A percentile compares a stretch with the other conserved stretches of the same genome.
Conservation (phyloP, 2,329 filamentous ascomycete species). For the Ceratocystis variospora region DNA sequence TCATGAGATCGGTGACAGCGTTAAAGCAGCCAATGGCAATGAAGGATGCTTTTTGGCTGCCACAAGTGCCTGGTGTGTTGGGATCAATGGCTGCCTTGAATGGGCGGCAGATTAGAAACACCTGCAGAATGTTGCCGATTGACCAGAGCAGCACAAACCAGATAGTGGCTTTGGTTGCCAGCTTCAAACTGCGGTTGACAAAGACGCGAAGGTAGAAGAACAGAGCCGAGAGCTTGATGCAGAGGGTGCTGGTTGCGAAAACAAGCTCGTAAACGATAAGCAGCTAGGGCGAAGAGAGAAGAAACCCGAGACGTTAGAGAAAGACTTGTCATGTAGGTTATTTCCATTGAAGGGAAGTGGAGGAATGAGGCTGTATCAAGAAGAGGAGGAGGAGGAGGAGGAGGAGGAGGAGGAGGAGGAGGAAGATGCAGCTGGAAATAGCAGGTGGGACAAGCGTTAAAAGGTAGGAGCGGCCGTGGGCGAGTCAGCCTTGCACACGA, state of each 20-base stretch:
- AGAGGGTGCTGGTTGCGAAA: constrained; percentile 25
- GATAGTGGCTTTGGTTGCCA: constrained; percentile 24
- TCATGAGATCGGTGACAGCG: constrained; percentile 29
- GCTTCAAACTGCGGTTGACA: constrained; percentile 25
- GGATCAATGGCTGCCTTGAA: constrained; percentile 23
- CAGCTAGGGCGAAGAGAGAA: constrained; percentile 24
- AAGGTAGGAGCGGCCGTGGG: neutral
- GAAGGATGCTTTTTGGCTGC: constrained; percentile 28
- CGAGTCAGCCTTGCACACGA: neutral
- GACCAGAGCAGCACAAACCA: constrained; percentile 25
- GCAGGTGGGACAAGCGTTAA: neutral
- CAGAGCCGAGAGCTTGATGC: constrained; percentile 30
- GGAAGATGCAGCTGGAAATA: neutral
- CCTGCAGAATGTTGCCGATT: constrained; percentile 22
- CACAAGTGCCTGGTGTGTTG: constrained; percentile 26
- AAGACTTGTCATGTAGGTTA: too few relatives aligned
- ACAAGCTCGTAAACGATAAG: constrained; percentile 29
- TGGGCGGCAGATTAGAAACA: constrained; percentile 24
- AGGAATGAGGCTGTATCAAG: neutral
- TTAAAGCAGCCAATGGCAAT: constrained; percentile 30
- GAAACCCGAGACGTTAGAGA: neutral
- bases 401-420: too few relatives aligned
- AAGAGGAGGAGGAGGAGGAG: too few relatives aligned
- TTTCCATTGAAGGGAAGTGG: neutral
- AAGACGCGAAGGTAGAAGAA: constrained; percentile 33